phyloP scores from a whole-genome alignment of 2,329 filamentous ascomycete species.

The Fusarium nygamai region DNA sequence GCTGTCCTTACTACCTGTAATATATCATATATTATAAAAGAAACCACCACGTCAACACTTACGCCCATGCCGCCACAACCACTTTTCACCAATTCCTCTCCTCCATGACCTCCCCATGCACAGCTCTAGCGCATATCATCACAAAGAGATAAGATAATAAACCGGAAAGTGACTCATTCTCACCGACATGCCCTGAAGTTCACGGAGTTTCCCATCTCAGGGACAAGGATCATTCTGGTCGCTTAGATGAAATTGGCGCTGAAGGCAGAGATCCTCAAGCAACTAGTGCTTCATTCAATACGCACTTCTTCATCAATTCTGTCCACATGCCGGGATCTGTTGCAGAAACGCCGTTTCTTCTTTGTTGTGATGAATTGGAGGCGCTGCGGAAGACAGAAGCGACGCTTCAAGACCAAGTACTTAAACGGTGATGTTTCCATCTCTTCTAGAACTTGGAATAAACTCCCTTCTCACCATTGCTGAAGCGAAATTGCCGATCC shows the following conservation, averaged over 20 bases:
- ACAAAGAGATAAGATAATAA: background rate
- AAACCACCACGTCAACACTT: background rate
- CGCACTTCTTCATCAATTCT: rapidly evolving
- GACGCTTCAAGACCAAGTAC: background rate
- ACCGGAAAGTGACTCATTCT: background rate
- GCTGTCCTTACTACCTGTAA: background rate
- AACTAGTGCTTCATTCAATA: background rate
- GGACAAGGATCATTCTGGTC: background rate
- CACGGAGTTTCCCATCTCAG: background rate
- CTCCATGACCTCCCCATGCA: rapidly evolving
- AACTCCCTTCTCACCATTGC: background rate
- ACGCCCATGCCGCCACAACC: background rate
- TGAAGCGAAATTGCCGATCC: rapidly evolving
- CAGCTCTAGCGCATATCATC: rapidly evolving
- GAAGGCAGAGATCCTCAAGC: no score
- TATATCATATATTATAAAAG: background rate
- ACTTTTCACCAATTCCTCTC: rapidly evolving
- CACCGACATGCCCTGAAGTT: background rate
- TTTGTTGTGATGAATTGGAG: background rate
- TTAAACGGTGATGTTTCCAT: background rate
- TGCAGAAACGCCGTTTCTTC: background rate
- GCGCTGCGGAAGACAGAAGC: background rate
- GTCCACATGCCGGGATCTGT: background rate
- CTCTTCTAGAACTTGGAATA: background rate
- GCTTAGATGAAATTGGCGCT: rapidly evolving